Base-by-base conservation (phyloP, 257 asterid genomes). In the Hygrophila difformis region DNA sequence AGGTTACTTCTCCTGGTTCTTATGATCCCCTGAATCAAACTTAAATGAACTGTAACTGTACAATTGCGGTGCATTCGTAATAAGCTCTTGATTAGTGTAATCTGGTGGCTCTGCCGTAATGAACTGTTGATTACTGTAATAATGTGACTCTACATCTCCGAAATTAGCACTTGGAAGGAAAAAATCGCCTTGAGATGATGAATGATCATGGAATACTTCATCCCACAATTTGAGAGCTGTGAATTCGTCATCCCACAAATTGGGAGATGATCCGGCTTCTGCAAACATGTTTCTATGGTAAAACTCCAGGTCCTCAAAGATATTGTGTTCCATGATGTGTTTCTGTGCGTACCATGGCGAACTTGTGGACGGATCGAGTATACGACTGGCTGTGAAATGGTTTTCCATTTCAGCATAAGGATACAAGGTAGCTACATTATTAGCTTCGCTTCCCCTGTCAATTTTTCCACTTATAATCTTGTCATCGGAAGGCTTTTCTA, bases 231-330 rank as follows among this genome's bases (percentile, higher is more conserved):
- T 57, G 18, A 56, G 60, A 46, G 59, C 44, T 14, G 42, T 51
- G 26, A 59, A 59, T 29, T 57, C 84, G 22, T 76, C 84, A 1
- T 67, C 73, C 81, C 72, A 63, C 55, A 70, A 48, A 46, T 63
- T 57, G 19, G 51, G 60, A 44, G 57, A 35, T 4, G 78, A 47
- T 29, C 63, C 80, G 0, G 70, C 54, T 44, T 57, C 72, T 15
- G 44, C 39, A 31, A 53, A 33, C 43, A 52, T 49, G 62, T 51
- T 73, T 64, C 70, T 57, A 39, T 60, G 66, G 14, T 39, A 61
- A 8, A 76, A 55, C 55, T 65, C 66, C 6, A 45, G 5, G 46
- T 63, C 71, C 12, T 47, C 66, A 28, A 54, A 69, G 10, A 49
- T 60, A 49, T 39, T 51, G 47, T 62, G 80, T 19, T 59, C 75